These are phyloP conservation scores for Ceratocystis smalleyi DNA, from an alignment of 2,329 filamentous ascomycete genomes.

Conservation along the genomic window DNA sequence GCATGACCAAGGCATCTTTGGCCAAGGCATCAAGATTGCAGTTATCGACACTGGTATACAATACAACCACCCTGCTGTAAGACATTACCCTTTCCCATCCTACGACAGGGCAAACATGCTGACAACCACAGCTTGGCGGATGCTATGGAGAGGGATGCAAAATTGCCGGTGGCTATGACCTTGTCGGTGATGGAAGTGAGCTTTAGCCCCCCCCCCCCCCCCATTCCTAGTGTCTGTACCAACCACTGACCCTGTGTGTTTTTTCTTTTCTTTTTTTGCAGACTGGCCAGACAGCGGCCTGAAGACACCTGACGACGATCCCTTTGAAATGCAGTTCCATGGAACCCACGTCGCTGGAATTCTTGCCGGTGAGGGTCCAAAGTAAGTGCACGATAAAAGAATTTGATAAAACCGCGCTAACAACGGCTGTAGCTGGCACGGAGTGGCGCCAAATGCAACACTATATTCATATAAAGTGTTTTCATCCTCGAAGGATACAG, in stretches of 20 bases:
- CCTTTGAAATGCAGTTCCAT: constrained; percentile 32
- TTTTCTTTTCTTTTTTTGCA: neutral
- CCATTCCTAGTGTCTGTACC: neutral
- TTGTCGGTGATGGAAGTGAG: constrained; percentile 22
- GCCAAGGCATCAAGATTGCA: constrained; percentile 27
- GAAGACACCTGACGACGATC: constrained; percentile 26
- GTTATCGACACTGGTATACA: constrained; percentile 29
- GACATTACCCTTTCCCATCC: neutral
- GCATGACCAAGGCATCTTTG: constrained; percentile 26
- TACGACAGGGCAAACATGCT: neutral
- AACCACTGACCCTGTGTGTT: neutral
- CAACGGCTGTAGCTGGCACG: constrained; percentile 11
- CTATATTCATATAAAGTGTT: constrained; percentile 18
- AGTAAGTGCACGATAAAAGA: constrained; percentile 30
- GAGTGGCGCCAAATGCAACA: constrained; percentile 20
- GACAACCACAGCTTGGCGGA: constrained; percentile 24
- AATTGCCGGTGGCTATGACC: constrained; percentile 26
- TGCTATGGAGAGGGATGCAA: constrained; percentile 29
- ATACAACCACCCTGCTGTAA: constrained; percentile 24
- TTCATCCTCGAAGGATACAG: constrained; percentile 33
- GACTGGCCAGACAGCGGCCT: constrained; percentile 22
- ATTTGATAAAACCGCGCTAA: constrained; percentile 17
- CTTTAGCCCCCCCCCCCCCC: neutral
- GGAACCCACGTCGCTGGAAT: constrained; percentile 26
- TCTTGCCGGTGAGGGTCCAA: constrained; percentile 17